Conservation (phyloP, 129 eudicot species). For the Arctium minus region DNA sequence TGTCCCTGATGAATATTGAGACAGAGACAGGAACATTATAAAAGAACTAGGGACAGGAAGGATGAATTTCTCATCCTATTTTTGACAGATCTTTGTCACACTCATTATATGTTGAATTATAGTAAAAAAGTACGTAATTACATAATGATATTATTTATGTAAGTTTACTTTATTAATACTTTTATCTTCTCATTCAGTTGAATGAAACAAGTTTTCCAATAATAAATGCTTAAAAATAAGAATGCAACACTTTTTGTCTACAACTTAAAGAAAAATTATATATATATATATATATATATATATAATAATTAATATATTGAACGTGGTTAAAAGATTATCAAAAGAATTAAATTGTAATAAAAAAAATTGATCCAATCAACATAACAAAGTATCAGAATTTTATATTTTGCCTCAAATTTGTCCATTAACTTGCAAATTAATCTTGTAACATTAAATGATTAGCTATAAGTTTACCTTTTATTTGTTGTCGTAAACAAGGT, state of each 20-base stretch:
- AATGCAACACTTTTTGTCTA: neutral
- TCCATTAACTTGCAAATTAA: neutral
- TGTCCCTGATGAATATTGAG: neutral
- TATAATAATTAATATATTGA: too few species aligned
- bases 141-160: neutral
- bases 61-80: neutral
- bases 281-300: too few species aligned
- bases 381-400: neutral
- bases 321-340: neutral
- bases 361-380: neutral
- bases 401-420: too few species aligned
- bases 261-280: too few species aligned
- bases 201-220: neutral
- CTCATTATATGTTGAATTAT: too few species aligned
- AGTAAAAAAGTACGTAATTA: too few species aligned
- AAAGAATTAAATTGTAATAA: too few species aligned
- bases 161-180: neutral
- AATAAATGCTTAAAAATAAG: neutral
- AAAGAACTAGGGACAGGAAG: neutral
- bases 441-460: neutral
- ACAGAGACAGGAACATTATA: neutral
- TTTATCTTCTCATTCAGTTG: neutral
- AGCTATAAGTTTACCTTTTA: neutral
- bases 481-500: too few species aligned
- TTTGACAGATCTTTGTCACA: too few species aligned